These are phyloP conservation scores for Quercus glauca DNA, from an alignment of 306 rosid genomes.

Conservation along the genomic window DNA sequence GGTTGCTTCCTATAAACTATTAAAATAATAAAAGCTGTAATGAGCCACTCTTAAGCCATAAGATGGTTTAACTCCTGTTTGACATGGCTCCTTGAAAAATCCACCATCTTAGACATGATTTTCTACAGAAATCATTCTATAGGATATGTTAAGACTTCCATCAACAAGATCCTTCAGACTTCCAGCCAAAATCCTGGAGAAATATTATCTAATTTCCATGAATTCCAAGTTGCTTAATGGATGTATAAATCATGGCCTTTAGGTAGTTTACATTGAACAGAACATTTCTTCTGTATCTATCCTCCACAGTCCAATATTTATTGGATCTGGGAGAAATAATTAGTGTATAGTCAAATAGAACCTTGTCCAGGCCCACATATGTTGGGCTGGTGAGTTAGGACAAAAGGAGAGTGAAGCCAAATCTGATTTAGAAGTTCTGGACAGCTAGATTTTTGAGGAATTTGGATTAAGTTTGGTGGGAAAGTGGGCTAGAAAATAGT, in stretches of 20 bases:
- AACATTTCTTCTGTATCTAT: background rate
- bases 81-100: conserved; percentile 7
- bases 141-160: background rate
- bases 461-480: no score
- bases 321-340: background rate
- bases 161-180: background rate
- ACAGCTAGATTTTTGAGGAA: no score
- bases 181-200: background rate
- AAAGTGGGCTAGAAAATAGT: no score
- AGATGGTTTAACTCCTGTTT: background rate
- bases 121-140: background rate
- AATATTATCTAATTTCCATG: background rate
- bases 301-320: background rate
- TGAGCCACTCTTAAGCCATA: background rate
- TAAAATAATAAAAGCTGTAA: background rate
- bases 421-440: no score
- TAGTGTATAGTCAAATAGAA: background rate
- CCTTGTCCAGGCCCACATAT: background rate
- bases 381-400: background rate
- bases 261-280: background rate
- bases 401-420: no score
- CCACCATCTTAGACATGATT: background rate
- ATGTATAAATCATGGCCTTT: background rate
- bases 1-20: background rate
- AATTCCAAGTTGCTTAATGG: background rate